Evolutionary conservation across 352 stramenopile species (phyloP), one percentile per base, ranked within the genome.

Genomic region (Pythium plurisporium): DNA sequence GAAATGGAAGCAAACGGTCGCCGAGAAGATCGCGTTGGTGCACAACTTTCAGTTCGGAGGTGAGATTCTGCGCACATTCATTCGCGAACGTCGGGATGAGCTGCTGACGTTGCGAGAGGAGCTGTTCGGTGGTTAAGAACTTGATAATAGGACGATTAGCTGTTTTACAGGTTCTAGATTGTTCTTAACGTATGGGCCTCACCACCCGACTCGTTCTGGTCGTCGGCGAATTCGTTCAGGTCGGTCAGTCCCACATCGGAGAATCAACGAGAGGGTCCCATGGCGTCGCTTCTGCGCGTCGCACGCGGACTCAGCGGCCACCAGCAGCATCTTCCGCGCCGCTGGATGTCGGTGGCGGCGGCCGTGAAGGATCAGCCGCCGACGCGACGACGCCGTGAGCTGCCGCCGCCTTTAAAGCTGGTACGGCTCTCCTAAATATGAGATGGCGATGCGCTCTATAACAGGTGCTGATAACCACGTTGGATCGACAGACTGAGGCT

Each of bases 331-430:
- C 29, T 25, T 37, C 56, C 61, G 51, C 37, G 52, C 19, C 63
- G 56, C 19, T 62, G 43, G 11, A 42, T 85, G 26, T 79, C 77
- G 15, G 74, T 79, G 14, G 71, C 69, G 14, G 73, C 69, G 0
- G 77, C 70, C 23, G 63, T 42, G 3, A 65, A 79, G 37, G 55
- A 66, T 26, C 54, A 62, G n/a, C 57, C 63, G 27, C 59, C 76
- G 12, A 67, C 72, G 12, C 76, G 77, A 10, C 77, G 81, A 36
- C 81, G 75, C 53, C 76, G 82, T 26, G 82, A 93, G 51, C 70
- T 93, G 14, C 82, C 82, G 19, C 68, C 82, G 14, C 82, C 82
- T 33, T 59, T 93, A 34, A 93, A 93, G 45, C 58, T 93, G 61
- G 82, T 93, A 47, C 44, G 74, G n/a, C n/a, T n/a, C n/a, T n/a